Evolutionary conservation across 78 protist genomes (phyloP).

Genomic region (Pigoraptor vietnamica): DNA sequence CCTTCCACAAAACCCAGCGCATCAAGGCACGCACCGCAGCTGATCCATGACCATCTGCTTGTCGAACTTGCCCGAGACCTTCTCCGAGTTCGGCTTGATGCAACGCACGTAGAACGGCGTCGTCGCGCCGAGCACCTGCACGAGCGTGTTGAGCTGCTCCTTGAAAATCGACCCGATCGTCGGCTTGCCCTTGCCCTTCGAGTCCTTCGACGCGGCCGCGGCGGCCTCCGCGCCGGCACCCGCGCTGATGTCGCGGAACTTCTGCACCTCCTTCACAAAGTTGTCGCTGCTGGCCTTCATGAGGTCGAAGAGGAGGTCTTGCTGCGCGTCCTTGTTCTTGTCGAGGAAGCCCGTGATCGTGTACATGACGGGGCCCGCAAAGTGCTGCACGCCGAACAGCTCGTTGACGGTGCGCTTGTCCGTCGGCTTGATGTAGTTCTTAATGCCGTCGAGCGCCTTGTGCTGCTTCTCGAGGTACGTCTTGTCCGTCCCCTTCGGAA

Average conservation of each 20-base stretch:
- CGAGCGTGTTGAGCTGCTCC: slow-evolving; percentile 19
- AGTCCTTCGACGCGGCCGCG: background rate
- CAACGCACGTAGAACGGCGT: slow-evolving; percentile 69
- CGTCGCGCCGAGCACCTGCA: slow-evolving; percentile 32
- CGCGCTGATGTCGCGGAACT: background rate
- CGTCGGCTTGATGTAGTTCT: background rate
- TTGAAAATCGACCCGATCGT: background rate
- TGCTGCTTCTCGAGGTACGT: slow-evolving; percentile 30
- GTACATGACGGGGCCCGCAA: slow-evolving; percentile 74
- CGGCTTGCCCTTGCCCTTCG: background rate
- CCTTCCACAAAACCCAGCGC: background rate
- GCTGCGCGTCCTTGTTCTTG: slow-evolving; percentile 80
- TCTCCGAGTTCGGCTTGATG: slow-evolving; percentile 66
- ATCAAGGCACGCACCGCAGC: slow-evolving; percentile 16
- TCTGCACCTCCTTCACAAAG: background rate
- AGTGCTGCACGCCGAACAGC: slow-evolving; percentile 51
- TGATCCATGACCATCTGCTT: slow-evolving; percentile 29
- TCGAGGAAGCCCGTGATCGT: slow-evolving; percentile 68
- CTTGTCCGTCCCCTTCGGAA: slow-evolving; percentile 36
- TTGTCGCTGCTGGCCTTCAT: slow-evolving; percentile 2
- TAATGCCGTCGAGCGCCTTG: background rate
- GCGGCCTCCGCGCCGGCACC: background rate
- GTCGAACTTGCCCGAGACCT: slow-evolving; percentile 31
- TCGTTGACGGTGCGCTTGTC: background rate
- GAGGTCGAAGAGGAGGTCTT: background rate